phyloP scores from a whole-genome alignment of 805 yeast species.

The Lipomyces sp. region DNA sequence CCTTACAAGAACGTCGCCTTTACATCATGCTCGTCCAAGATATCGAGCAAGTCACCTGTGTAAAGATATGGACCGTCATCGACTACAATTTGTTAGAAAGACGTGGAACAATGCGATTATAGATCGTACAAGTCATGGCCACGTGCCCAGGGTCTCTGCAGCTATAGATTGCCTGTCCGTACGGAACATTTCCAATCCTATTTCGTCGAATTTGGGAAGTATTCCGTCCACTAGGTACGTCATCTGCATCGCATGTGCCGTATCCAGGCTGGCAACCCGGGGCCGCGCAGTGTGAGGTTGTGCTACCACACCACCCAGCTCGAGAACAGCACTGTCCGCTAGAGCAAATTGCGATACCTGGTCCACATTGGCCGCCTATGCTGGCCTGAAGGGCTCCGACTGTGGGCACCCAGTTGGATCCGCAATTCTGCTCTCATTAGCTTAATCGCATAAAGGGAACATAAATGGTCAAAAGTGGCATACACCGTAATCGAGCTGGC shows the following conservation, averaged over 20 bases:
- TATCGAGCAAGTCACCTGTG: slow-evolving; percentile 25
- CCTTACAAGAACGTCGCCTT: slow-evolving; percentile 28
- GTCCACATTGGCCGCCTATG: slow-evolving; percentile 24
- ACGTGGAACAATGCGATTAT: not conserved
- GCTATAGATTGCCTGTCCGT: slow-evolving; percentile 20
- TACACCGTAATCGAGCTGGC: slow-evolving; percentile 25
- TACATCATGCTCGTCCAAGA: slow-evolving; percentile 18
- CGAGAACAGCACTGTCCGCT: slow-evolving; percentile 27
- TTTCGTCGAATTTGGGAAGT: slow-evolving; percentile 21
- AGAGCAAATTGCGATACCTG: slow-evolving; percentile 20
- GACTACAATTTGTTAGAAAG: slow-evolving; percentile 1
- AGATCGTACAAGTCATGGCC: slow-evolving; percentile 27
- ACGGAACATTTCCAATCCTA: slow-evolving; percentile 24
- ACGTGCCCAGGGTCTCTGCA: slow-evolving; percentile 26
- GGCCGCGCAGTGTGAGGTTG: slow-evolving; percentile 19
- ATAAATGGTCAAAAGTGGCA: not conserved
- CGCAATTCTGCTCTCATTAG: slow-evolving; percentile 3
- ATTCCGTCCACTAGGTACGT: slow-evolving; percentile 21
- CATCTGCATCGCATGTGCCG: slow-evolving; percentile 31
- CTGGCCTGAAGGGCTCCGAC: not conserved
- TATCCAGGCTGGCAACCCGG: slow-evolving; percentile 25
- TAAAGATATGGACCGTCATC: slow-evolving; percentile 32
- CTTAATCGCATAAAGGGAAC: not conserved
- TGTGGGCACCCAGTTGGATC: not conserved
- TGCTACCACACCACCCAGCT: slow-evolving; percentile 27